Base-by-base conservation (phyloP, 1,284 basidiomycete species). In the Volvariella surrecta region DNA sequence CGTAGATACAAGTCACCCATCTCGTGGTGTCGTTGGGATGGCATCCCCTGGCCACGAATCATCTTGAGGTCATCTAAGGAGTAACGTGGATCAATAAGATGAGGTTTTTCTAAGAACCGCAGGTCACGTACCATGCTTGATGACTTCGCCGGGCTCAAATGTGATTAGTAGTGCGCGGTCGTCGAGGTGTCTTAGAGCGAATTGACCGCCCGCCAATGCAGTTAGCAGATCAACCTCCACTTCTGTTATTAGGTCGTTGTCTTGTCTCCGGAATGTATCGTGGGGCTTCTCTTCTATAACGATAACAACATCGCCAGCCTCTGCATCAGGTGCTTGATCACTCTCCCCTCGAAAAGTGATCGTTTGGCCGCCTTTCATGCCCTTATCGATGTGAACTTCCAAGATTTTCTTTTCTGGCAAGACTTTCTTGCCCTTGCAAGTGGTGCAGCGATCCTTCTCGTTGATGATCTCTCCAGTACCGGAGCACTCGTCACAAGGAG, bases 361-460 rank as follows among this genome's bases (percentile, higher is more conserved):
- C 17, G 92, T 94, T 68, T 98, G 93, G 22, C 96, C 96, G 45
- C 87, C 86, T 70, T 91, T 92, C 96, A 99, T 99, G 45, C 96
- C 96, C 74, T 95, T 97, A 77, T 99, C 96, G 74, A 99, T 90
- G 62, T 97, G 91, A 19, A 99, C 96, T 68, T 99, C 96, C 56
- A 99, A 72, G 52, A 98, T 86, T 73, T 99, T 99, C 68, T 96
- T 91, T 68, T 99, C 96, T 48, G 89, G 83, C 39, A 86, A 56
- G 46, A 90, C 84, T 75, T 99, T 99, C 74, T 96, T 96, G 53
- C 94, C 96, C 63, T 88, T 89, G 76, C 96, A 99, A 37, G 69
- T 70, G 65, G 84, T 81, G 79, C 96, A 99, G 52, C 86, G 78
- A 71, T 99, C 93, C 68, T 95, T 98, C 45, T 74, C 62, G 66